Percentiles rank a stretch among this genome's conserved stretches.
These are phyloP conservation scores for Penicillium roqueforti DNA, from an alignment of 495 filamentous ascomycete species.

Conservation along the genomic window DNA sequence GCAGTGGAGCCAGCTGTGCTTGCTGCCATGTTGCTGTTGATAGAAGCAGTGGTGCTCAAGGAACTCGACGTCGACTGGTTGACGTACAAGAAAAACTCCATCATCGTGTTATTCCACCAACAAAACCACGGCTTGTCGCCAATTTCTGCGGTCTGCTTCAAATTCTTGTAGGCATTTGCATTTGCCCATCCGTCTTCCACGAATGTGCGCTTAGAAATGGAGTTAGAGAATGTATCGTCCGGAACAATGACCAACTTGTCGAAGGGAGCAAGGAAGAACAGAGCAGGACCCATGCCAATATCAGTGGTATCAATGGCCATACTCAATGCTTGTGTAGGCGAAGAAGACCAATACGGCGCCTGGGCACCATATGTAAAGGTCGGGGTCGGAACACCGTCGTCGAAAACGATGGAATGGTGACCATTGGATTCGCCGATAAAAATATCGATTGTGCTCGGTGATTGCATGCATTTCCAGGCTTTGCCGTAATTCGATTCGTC, in stretches of 20 bases:
- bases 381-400: constrained; percentile 26
- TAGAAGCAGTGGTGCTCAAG: constrained; percentile 27
- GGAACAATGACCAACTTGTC: constrained; percentile 79
- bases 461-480: constrained; percentile 65
- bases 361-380: constrained; percentile 70
- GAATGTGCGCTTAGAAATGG: constrained; percentile 28
- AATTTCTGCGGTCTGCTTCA: constrained; percentile 48
- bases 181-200: constrained; percentile 24
- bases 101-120: constrained; percentile 75
- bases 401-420: constrained; percentile 27
- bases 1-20: constrained; percentile 16
- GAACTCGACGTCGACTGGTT: constrained; percentile 48
- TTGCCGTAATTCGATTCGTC: constrained; percentile 50
- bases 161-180: constrained; percentile 13
- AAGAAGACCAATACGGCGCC: constrained; percentile 49
- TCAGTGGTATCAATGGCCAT: constrained; percentile 65
- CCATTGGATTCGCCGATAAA: constrained; percentile 22
- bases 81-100: constrained; percentile 81
- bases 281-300: constrained; percentile 63
- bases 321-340: constrained; percentile 44
- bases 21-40: constrained; percentile 18
- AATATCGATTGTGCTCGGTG: constrained; percentile 38
- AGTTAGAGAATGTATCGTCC: constrained; percentile 44
- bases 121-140: constrained; percentile 82
- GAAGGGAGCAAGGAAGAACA: constrained; percentile 65